Evolutionary conservation across 768 basidiomycete genomes (phyloP).

Genomic region (Suillus bovinus): DNA sequence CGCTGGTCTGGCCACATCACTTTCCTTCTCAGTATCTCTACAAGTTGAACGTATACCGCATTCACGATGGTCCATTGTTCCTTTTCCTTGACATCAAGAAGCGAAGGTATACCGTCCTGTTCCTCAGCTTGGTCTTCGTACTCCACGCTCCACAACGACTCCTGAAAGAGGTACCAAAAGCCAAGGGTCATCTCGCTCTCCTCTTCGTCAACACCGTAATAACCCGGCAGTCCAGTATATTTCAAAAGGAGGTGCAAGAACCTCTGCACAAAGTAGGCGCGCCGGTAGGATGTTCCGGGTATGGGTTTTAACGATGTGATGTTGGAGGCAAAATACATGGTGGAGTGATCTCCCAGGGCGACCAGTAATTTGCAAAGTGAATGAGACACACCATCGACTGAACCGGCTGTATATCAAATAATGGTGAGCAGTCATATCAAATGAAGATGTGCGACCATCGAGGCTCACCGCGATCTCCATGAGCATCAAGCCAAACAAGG

Average conservation of each 20-base stretch:
- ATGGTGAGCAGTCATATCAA: slow-evolving; percentile 31
- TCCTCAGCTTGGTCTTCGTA: slow-evolving; percentile 43
- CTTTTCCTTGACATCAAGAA: slow-evolving; percentile 28
- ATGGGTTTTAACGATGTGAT: slow-evolving; percentile 51
- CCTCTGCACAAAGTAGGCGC: slow-evolving; percentile 59
- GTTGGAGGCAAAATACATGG: slow-evolving; percentile 69
- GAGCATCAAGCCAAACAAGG: slow-evolving; percentile 69
- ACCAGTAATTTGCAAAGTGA: slow-evolving; percentile 80
- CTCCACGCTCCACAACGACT: slow-evolving; percentile 75
- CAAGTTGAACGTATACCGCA: slow-evolving; percentile 77
- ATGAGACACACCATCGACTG: slow-evolving; percentile 57
- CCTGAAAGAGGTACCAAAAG: slow-evolving; percentile 92
- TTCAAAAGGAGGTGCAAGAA: slow-evolving; percentile 72
- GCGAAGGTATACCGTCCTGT: slow-evolving; percentile 20
- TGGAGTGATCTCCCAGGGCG: slow-evolving; percentile 85
- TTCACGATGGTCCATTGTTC: slow-evolving; percentile 59
- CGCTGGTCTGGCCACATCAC: slow-evolving; percentile 63
- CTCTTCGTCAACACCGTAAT: slow-evolving; percentile 82
- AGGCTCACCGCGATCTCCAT: slow-evolving; percentile 40
- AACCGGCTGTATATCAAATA: slow-evolving; percentile 15
- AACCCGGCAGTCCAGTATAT: slow-evolving; percentile 74
- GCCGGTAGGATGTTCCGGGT: slow-evolving; percentile 37
- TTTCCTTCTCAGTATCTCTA: slow-evolving; percentile 69
- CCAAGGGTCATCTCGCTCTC: slow-evolving; percentile 85
- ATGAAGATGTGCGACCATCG: slow-evolving; percentile 42